Percentiles rank a stretch among this genome's conserved stretches.
Conservation (phyloP, 2,329 filamentous ascomycete species). For the Harringtonia lauricola region DNA sequence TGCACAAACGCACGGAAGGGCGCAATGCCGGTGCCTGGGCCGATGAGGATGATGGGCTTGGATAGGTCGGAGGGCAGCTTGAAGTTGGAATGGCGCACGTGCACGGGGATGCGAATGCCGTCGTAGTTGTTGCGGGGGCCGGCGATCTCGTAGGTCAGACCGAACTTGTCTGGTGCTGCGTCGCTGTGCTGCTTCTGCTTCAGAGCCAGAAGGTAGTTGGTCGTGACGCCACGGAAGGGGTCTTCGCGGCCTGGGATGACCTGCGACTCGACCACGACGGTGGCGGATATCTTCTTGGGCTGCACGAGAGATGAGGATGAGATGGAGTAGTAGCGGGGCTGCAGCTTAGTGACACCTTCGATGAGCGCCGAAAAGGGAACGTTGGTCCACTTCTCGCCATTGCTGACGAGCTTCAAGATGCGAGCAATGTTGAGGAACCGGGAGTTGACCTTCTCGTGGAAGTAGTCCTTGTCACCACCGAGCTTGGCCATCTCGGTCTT, state of each 20-base stretch:
- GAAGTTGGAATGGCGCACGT: slow-evolving; percentile 97
- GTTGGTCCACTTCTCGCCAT: slow-evolving; percentile 65
- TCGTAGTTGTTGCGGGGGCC: slow-evolving; percentile 96
- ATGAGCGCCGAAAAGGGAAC: slow-evolving; percentile 93
- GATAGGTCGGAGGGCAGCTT: slow-evolving; percentile 92
- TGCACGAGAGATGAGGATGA: slow-evolving; percentile 93
- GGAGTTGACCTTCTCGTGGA: slow-evolving; percentile 72
- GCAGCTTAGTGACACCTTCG: slow-evolving; percentile 86
- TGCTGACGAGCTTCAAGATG: slow-evolving; percentile 61
- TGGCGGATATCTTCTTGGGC: slow-evolving; percentile 90
- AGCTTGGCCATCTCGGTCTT: slow-evolving; percentile 85
- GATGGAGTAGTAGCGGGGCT: slow-evolving; percentile 98
- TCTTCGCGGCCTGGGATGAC: slow-evolving; percentile 66
- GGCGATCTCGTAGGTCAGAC: slow-evolving; percentile 73
- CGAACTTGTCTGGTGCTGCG: slow-evolving; percentile 67
- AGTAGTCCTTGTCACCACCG: slow-evolving; percentile 90
- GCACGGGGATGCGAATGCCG: slow-evolving; percentile 86
- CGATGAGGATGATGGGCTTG: slow-evolving; percentile 92
- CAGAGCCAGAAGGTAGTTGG: slow-evolving; percentile 88
- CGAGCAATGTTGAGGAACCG: slow-evolving; percentile 86
- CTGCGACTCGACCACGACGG: slow-evolving; percentile 83
- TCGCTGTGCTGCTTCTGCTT: slow-evolving; percentile 96
- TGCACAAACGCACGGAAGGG: slow-evolving; percentile 94
- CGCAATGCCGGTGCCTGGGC: slow-evolving; percentile 90
- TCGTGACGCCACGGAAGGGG: slow-evolving; percentile 82